Percentiles rank a stretch among this genome's conserved stretches.
Conservation (phyloP, 768 basidiomycete species). For the Tylopilus sp. region DNA sequence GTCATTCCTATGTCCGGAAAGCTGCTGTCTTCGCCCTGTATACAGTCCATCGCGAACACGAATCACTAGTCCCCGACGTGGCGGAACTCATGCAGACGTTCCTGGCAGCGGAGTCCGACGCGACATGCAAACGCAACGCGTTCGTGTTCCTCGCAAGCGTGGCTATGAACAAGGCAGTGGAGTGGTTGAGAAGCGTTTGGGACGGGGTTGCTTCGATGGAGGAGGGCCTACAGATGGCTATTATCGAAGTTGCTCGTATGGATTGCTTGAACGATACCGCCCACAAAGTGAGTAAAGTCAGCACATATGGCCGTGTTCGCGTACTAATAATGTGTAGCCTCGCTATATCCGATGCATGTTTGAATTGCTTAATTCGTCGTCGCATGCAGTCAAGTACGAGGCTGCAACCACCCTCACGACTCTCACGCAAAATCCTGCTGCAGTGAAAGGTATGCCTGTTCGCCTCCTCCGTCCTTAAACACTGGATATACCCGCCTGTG, state of each 20-base stretch:
- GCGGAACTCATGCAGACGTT: conserved; percentile 96
- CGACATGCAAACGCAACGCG: conserved; percentile 95
- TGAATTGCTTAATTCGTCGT: conserved; percentile 83
- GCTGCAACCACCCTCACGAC: conserved; percentile 93
- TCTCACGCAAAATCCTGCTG: conserved; percentile 92
- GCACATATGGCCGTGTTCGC: background rate
- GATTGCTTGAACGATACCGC: conserved; percentile 86
- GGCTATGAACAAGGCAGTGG: conserved; percentile 86
- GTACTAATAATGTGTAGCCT: conserved; percentile 45
- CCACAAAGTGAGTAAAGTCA: conserved; percentile 58
- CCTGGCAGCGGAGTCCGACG: conserved; percentile 92
- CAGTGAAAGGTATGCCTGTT: conserved; percentile 73
- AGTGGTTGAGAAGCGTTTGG: conserved; percentile 83
- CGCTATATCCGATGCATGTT: conserved; percentile 93
- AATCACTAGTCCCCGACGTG: conserved; percentile 93
- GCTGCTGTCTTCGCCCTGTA: conserved; percentile 97
- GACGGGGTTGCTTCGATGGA: conserved; percentile 82
- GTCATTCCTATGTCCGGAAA: conserved; percentile 97
- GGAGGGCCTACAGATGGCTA: conserved; percentile 91
- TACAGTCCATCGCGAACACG: conserved; percentile 91
- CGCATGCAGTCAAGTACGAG: conserved; percentile 95
- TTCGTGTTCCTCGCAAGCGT: conserved; percentile 90
- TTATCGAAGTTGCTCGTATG: conserved; percentile 89
- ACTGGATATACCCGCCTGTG: conserved; percentile 1
- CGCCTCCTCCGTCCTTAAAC: background rate